Evolutionary conservation across 768 basidiomycete species (phyloP), one percentile per base, ranked within the genome.

Genomic region (Megacollybia marginata): DNA sequence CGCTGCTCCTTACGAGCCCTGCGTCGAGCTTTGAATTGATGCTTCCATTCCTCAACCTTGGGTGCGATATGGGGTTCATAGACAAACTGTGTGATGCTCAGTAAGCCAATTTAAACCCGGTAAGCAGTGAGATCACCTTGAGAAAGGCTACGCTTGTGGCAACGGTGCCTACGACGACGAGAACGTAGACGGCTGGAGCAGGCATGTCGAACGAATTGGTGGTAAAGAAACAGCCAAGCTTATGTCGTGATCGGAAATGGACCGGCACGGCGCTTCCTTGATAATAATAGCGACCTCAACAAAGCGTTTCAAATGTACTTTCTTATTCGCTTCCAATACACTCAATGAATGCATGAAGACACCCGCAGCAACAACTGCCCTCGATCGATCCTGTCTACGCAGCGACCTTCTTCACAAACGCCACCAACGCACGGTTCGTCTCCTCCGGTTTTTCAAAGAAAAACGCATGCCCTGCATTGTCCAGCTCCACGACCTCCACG

Each of bases 41-140:
- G 31, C 7, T 43, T 44, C 49, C 49, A 51, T 46, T 47, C 23
- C 50, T 73, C 73, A 9, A 74, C 15, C 28, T 56, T 62, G 0
- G 73, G 73, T 34, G 72, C 73, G 43, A 75, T 64, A 46, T 73
- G 73, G 3, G 73, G 74, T 49, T 73, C 73, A 44, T 73, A 75
- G 16, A 75, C 65, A 34, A 67, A 67, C 73, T 75, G 48, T 1
- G 19, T 16, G 18, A 10, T 5, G 2, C 23, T 34, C 23, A 34
- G 46, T 46, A 13, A 28, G 44, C 18, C 13, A 9, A 46, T 40
- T 44, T 52, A 55, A 18, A 10, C 18, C 15, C 9, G 42, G 6
- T 15, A 36, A 10, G 19, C 18, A 18, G 54, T 49, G 43, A 28
- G 20, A 57, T 66, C 20, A 72, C 73, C 63, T 75, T 66, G 48